Percentiles rank a stretch among this genome's conserved stretches.
Evolutionary conservation across 2,329 filamentous ascomycete genomes (phyloP).

Genomic region (Leptographium galeiforme): DNA sequence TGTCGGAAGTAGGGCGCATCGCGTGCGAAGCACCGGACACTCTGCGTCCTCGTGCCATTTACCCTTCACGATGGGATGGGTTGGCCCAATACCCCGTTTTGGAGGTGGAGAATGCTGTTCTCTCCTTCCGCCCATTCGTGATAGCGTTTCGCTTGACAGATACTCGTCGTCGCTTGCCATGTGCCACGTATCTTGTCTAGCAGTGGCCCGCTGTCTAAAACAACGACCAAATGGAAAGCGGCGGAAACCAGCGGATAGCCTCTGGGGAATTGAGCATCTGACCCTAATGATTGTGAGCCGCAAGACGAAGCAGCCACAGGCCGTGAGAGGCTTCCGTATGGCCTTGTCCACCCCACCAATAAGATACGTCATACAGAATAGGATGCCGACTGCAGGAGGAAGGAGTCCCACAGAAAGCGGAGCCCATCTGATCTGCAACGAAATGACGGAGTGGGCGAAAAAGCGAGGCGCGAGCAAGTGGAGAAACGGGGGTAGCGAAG

Average conservation of each 20-base stretch:
- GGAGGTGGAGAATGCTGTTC: too few relatives aligned
- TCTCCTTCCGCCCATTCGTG: too few relatives aligned
- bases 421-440: not conserved
- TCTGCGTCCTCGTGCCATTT: too few relatives aligned
- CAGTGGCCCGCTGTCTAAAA: not conserved
- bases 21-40: not conserved
- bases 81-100: too few relatives aligned
- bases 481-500: not conserved
- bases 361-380: not conserved
- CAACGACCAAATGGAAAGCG: not conserved
- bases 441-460: not conserved
- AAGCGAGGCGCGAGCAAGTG: constrained; percentile 1
- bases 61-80: too few relatives aligned
- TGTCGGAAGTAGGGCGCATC: not conserved
- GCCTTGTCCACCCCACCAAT: not conserved
- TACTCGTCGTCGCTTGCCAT: too few relatives aligned
- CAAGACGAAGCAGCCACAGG: not conserved
- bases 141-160: too few relatives aligned
- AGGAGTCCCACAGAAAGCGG: not conserved
- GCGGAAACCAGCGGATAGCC: not conserved
- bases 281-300: not conserved
- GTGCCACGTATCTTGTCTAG: too few relatives aligned
- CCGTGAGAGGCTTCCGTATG: not conserved
- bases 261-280: not conserved
- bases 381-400: not conserved